Base-by-base conservation (phyloP, 2,329 filamentous ascomycete species). In the Rutstroemia sydowiana region DNA sequence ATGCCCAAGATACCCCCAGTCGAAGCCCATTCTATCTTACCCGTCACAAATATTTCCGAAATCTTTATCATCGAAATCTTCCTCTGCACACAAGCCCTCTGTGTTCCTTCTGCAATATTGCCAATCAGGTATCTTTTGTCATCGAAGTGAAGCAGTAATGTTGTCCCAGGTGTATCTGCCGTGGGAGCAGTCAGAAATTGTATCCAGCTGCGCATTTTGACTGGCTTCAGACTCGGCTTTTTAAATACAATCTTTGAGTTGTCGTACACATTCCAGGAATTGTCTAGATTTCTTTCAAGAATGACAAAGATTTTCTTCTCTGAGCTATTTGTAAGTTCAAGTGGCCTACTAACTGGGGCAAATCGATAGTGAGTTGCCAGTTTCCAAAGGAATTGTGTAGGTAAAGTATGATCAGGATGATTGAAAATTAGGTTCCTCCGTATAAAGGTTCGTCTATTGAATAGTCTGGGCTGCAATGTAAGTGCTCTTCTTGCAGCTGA, bases 51-150 rank as follows among this genome's bases (percentile, higher is more conserved):
- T 53, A 95, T 73, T 62, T 95, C 82, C 43, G 81, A 79, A 1
- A 88, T 74, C 65, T 85, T 85, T 26, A 74, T 68, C 59, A 95
- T 63, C 31, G 76, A 73, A 9, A 85, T 65, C 51, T 82, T 86
- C 57, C 84, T 79, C 69, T 67, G 65, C 43, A 63, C 55, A 20
- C 64, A 86, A 75, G 84, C 81, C 52, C 93, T 79, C 72, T 97
- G 93, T 0, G 86, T 86, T 14, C 92, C 93, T 69, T 98, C 93
- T 9, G 82, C 73, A 14, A 92, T 68, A 62, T 86, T 84, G 18
- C 93, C 93, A 63, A 98, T 86, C 14, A 96, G 61, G 68, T 98
- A 98, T 52, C 88, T 79, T 61, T 85, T 84, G 62, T 82, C 79
- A 61, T 92, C 87, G 64, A 90, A 91, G 65, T 92, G 84, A 6